These are phyloP conservation scores for Terana coerulea DNA, from an alignment of 768 basidiomycete genomes.

Conservation along the genomic window DNA sequence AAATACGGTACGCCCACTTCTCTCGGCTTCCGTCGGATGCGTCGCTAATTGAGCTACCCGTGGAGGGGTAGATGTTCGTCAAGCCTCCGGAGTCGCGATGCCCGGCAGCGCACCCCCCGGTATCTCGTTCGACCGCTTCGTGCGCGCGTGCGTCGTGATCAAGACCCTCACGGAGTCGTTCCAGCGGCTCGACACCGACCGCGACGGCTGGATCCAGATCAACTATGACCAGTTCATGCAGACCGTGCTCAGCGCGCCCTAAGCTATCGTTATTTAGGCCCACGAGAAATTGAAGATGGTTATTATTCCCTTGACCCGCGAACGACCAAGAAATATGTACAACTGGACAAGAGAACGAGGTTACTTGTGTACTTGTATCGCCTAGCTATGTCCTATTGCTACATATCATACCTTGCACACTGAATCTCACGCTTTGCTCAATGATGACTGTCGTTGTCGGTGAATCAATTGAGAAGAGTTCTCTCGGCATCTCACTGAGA, in stretches of 20 bases:
- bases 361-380: no score
- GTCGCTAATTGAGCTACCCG: constrained; percentile 26
- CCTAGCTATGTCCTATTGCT: no score
- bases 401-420: no score
- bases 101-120: constrained; percentile 37
- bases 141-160: constrained; percentile 79
- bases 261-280: constrained; percentile 21
- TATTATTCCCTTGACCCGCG: no score
- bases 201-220: constrained; percentile 67
- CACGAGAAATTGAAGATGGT: no score
- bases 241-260: constrained; percentile 60
- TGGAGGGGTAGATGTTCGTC: constrained; percentile 45
- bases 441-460: no score
- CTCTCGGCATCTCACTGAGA: no score
- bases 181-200: constrained; percentile 58
- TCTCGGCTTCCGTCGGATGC: neutral
- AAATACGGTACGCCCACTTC: constrained; percentile 69
- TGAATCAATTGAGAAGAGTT: no score
- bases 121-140: constrained; percentile 84
- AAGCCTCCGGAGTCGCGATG: constrained; percentile 44
- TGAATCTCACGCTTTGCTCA: no score
- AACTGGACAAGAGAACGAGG: no score
- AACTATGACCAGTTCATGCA: constrained; percentile 73
- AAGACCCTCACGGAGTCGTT: constrained; percentile 77
- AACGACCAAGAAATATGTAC: no score